These are phyloP conservation scores for Phytophthora megakarya DNA, from an alignment of 352 stramenopile species.

Conservation along the genomic window DNA sequence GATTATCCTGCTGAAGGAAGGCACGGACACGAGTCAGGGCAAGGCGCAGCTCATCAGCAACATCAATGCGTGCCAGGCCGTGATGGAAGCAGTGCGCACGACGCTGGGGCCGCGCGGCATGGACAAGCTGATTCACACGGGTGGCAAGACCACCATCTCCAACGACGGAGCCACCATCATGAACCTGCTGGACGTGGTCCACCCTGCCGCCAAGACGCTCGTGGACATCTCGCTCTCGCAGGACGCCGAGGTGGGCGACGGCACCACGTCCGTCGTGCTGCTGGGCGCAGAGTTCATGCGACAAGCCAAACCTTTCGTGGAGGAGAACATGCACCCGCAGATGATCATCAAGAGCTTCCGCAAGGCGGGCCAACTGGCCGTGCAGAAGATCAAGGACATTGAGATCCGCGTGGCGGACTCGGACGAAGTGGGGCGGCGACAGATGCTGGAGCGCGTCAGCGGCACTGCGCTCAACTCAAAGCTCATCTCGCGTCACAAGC, in stretches of 20 bases:
- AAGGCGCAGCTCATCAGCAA: conserved; percentile 95
- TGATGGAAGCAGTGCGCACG: conserved; percentile 97
- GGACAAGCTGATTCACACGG: conserved; percentile 98
- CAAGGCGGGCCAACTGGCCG: conserved; percentile 80
- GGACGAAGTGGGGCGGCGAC: conserved; percentile 72
- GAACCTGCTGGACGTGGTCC: conserved; percentile 98
- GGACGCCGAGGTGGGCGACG: conserved; percentile 90
- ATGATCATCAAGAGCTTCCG: conserved; percentile 92
- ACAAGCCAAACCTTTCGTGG: conserved; percentile 97
- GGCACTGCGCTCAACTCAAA: conserved; percentile 99
- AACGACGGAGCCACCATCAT: conserved; percentile 99
- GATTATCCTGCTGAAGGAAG: conserved; percentile 99
- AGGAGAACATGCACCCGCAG: conserved; percentile 97
- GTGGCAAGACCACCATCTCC: conserved; percentile 95
- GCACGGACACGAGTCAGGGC: conserved; percentile 98
- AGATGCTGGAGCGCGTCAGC: conserved; percentile 93
- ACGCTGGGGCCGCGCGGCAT: conserved; percentile 98
- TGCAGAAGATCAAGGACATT: conserved; percentile 88
- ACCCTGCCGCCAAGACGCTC: conserved; percentile 98
- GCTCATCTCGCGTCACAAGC: conserved; percentile 97
- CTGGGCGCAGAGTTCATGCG: conserved; percentile 97
- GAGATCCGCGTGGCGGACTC: conserved; percentile 84
- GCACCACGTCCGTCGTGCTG: conserved; percentile 98
- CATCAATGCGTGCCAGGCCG: conserved; percentile 91
- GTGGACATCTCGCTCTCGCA: conserved; percentile 97